Percentiles rank a stretch among this genome's conserved stretches.
phyloP scores from a whole-genome alignment of 2,329 filamentous ascomycete species.

The Penicillium capsulatum region DNA sequence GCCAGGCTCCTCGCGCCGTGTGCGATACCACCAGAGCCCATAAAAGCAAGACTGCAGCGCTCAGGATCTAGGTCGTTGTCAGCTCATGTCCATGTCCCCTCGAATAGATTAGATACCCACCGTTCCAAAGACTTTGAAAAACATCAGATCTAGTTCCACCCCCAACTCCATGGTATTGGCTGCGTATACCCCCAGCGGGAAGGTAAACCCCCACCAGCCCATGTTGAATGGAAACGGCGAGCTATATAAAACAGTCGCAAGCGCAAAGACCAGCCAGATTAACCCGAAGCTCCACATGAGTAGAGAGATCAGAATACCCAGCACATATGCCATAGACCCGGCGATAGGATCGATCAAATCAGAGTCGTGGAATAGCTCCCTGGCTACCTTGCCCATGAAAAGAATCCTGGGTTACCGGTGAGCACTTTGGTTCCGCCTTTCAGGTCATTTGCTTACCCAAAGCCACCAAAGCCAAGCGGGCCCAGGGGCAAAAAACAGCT shows the following conservation, averaged over 20 bases:
- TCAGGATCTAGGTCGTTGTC: slow-evolving; percentile 38
- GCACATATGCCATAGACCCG: slow-evolving; percentile 55
- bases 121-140: slow-evolving; percentile 53
- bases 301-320: slow-evolving; percentile 52
- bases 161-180: slow-evolving; percentile 39
- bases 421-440: neutral
- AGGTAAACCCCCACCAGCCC: slow-evolving; percentile 59
- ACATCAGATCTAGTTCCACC: slow-evolving; percentile 47
- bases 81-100: neutral
- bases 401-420: slow-evolving; percentile 41
- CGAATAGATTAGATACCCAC: slow-evolving; percentile 12
- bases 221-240: slow-evolving; percentile 54
- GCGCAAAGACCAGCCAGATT: slow-evolving; percentile 53
- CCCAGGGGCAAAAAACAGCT: slow-evolving; percentile 65
- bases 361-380: slow-evolving; percentile 40
- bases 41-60: slow-evolving; percentile 45
- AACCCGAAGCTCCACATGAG: slow-evolving; percentile 57
- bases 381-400: slow-evolving; percentile 45
- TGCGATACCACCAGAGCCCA: slow-evolving; percentile 49
- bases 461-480: slow-evolving; percentile 63
- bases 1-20: slow-evolving; percentile 44
- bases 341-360: slow-evolving; percentile 37
- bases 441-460: slow-evolving; percentile 34
- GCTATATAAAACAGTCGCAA: slow-evolving; percentile 43
- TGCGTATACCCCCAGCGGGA: slow-evolving; percentile 51